A percentile compares a stretch with the other conserved stretches of the same genome.
These are phyloP conservation scores for Astrothelium subdiscretum DNA, from an alignment of 495 filamentous ascomycete genomes.

Conservation along the genomic window DNA sequence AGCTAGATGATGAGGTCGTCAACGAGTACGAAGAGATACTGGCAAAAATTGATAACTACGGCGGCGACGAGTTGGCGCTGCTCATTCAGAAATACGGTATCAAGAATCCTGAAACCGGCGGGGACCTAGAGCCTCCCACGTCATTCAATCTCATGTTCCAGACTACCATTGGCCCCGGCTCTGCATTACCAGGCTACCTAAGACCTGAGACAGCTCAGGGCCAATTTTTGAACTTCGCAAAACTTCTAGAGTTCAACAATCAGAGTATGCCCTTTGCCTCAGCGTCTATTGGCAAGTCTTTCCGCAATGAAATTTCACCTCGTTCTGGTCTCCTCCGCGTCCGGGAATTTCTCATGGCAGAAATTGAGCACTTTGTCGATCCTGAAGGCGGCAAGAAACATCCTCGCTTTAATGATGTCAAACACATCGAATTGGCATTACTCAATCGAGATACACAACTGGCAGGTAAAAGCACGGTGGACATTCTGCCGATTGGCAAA, in stretches of 20 bases:
- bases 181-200: constrained; percentile 51
- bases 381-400: constrained; percentile 63
- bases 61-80: constrained; percentile 52
- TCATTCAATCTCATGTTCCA: constrained; percentile 70
- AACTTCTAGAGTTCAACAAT: constrained; percentile 70
- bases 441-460: constrained; percentile 63
- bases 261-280: constrained; percentile 64
- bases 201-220: constrained; percentile 62
- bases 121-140: constrained; percentile 49
- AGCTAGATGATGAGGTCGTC: constrained; percentile 51
- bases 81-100: constrained; percentile 57
- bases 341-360: constrained; percentile 64
- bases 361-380: constrained; percentile 71
- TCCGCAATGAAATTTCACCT: constrained; percentile 64
- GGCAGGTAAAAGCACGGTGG: constrained; percentile 51
- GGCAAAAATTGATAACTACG: constrained; percentile 60
- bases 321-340: constrained; percentile 56
- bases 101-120: constrained; percentile 49
- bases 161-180: constrained; percentile 56
- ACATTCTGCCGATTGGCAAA: constrained; percentile 52
- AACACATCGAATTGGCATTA: constrained; percentile 52
- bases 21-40: constrained; percentile 59
- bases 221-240: constrained; percentile 64
- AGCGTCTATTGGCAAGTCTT: constrained; percentile 66
- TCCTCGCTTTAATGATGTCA: constrained; percentile 54